Conservation (phyloP, 805 yeast genomes). For the Monosporozyma aquatica region DNA sequence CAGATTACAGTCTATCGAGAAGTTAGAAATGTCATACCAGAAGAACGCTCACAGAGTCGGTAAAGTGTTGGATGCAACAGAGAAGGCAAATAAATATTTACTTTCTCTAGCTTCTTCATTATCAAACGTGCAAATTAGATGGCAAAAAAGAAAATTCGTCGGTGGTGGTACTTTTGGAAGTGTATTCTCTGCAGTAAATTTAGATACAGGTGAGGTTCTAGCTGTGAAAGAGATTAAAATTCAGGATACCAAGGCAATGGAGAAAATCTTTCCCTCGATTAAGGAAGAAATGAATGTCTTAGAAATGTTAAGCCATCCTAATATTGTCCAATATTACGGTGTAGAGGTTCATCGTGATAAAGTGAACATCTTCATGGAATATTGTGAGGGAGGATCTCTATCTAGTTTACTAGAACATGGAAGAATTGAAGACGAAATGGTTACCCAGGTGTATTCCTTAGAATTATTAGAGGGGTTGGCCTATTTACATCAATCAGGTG, state of each 20-base stretch:
- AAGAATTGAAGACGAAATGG: constrained; percentile 88
- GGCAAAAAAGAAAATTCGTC: constrained; percentile 92
- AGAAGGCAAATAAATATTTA: constrained; percentile 78
- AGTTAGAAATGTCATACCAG: constrained; percentile 48
- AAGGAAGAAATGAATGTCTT: constrained; percentile 95
- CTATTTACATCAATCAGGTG: constrained; percentile 86
- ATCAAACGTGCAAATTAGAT: constrained; percentile 82
- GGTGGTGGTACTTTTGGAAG: constrained; percentile 96
- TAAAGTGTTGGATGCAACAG: constrained; percentile 78
- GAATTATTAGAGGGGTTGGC: constrained; percentile 95
- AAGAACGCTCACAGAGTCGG: constrained; percentile 53
- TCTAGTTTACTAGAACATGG: constrained; percentile 83
- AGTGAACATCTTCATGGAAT: constrained; percentile 95
- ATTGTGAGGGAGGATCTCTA: constrained; percentile 90
- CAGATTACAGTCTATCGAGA: constrained; percentile 54
- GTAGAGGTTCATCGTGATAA: constrained; percentile 95
- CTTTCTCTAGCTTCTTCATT: constrained; percentile 81
- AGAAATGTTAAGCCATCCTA: constrained; percentile 92
- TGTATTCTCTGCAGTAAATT: constrained; percentile 83
- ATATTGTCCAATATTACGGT: constrained; percentile 92
- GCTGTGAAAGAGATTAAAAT: constrained; percentile 94
- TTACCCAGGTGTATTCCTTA: constrained; percentile 78
- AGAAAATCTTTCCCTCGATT: constrained; percentile 76
- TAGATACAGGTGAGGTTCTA: constrained; percentile 92
- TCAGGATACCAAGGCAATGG: constrained; percentile 78